Conservation (phyloP, 805 yeast species). For the Saccharomycopsis guyanensis region DNA sequence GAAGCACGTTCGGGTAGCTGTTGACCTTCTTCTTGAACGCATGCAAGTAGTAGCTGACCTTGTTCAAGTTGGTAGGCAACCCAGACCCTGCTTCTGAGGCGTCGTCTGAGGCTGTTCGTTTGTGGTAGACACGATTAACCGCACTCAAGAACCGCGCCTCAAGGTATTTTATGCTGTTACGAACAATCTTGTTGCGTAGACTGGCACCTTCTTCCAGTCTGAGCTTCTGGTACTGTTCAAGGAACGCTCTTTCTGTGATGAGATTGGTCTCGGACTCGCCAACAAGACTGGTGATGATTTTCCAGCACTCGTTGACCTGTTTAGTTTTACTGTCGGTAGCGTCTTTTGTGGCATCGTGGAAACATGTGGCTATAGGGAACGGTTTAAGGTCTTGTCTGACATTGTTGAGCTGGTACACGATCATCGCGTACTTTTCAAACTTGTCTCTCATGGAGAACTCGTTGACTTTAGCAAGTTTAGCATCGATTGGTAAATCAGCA, state of each 20-base stretch:
- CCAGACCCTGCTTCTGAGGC: slow-evolving; percentile 31
- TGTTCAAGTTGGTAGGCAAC: slow-evolving; percentile 63
- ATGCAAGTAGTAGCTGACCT: slow-evolving; percentile 56
- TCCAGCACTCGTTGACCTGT: slow-evolving; percentile 71
- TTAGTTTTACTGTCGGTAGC: slow-evolving; percentile 57
- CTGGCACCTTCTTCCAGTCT: slow-evolving; percentile 29
- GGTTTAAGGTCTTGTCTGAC: slow-evolving; percentile 44
- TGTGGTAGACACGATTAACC: slow-evolving; percentile 56
- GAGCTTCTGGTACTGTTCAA: slow-evolving; percentile 20
- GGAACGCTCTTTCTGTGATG: slow-evolving; percentile 19
- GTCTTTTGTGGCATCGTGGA: slow-evolving; percentile 50
- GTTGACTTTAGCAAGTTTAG: slow-evolving; percentile 30
- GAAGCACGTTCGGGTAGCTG: slow-evolving; percentile 38
- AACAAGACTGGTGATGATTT: slow-evolving; percentile 42
- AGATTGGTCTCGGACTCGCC: slow-evolving; percentile 27
- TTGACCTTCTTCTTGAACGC: slow-evolving; percentile 37
- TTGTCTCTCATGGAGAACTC: slow-evolving; percentile 39
- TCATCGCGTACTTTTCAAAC: slow-evolving; percentile 69
- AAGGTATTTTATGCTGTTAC: slow-evolving; percentile 50
- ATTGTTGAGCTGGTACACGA: slow-evolving; percentile 64
- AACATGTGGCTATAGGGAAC: slow-evolving; percentile 52
- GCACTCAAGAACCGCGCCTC: slow-evolving; percentile 73
- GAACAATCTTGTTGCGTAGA: slow-evolving; percentile 40
- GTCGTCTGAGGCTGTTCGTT: slow-evolving; percentile 30
- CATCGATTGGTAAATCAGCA: slow-evolving; percentile 25